Conservation (phyloP, 2,329 filamentous ascomycete species). For the Epicoccum sorghinum region DNA sequence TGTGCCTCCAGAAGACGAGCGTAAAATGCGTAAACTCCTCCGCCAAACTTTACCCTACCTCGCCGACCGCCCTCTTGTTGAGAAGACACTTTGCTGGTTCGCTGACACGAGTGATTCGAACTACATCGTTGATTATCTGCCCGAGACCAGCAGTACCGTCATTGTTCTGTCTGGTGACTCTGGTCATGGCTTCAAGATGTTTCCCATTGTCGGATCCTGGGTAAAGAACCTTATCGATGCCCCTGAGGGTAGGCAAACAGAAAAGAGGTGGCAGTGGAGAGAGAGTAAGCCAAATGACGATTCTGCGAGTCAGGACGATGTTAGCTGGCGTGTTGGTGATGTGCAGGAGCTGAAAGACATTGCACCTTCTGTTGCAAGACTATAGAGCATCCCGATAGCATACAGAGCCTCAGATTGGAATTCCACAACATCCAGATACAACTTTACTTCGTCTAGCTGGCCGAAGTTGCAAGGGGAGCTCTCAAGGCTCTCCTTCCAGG, state of each 20-base stretch:
- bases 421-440: constrained; percentile 9
- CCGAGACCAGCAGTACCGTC: constrained; percentile 54
- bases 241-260: constrained; percentile 50
- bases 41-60: constrained; percentile 60
- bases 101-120: constrained; percentile 66
- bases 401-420: background rate
- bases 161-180: constrained; percentile 64
- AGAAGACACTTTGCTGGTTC: constrained; percentile 67
- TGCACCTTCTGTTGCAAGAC: constrained; percentile 19
- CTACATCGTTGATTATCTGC: constrained; percentile 66
- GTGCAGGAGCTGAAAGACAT: constrained; percentile 32
- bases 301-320: constrained; percentile 40
- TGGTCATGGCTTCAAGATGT: constrained; percentile 68
- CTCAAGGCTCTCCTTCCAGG: too few species aligned
- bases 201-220: constrained; percentile 64
- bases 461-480: too few species aligned
- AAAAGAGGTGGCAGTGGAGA: constrained; percentile 62
- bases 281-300: constrained; percentile 21
- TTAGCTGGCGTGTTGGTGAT: constrained; percentile 56
- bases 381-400: constrained; percentile 12
- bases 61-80: constrained; percentile 62
- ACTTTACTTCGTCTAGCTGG: too few species aligned
- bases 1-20: constrained; percentile 61
- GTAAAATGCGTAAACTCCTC: constrained; percentile 58
- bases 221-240: constrained; percentile 55